phyloP scores from a whole-genome alignment of 306 rosid species.

The Cucurbita maxima region DNA sequence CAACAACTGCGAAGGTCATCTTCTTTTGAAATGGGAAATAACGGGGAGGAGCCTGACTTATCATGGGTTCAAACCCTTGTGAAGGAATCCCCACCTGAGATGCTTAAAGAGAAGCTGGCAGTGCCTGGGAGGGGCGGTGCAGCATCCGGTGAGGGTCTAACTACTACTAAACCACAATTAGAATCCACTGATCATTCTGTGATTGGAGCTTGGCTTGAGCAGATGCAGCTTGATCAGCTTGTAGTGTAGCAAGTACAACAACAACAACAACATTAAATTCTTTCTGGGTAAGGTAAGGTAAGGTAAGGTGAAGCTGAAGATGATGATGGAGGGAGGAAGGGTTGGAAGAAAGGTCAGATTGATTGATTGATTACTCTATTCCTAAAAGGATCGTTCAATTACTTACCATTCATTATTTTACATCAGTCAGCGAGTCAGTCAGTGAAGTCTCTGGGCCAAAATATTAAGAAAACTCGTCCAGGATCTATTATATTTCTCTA shows the following conservation, averaged over 20 bases:
- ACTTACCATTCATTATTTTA: slow-evolving; percentile 10
- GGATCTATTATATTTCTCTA: slow-evolving; percentile 2
- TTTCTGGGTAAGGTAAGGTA: slow-evolving; percentile 2
- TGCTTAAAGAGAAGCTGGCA: slow-evolving; percentile 40
- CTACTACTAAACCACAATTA: slow-evolving; percentile 37
- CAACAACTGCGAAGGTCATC: slow-evolving; percentile 29
- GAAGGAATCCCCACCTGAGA: slow-evolving; percentile 75
- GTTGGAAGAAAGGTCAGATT: background rate
- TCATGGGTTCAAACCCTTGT: slow-evolving; percentile 86
- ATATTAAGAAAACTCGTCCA: background rate
- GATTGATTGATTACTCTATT: background rate
- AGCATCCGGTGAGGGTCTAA: slow-evolving; percentile 39
- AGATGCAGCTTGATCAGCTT: slow-evolving; percentile 82
- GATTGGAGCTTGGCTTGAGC: slow-evolving; percentile 85
- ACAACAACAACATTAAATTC: slow-evolving; percentile 1
- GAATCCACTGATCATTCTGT: slow-evolving; percentile 66
- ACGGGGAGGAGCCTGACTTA: slow-evolving; percentile 74
- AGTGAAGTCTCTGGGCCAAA: background rate
- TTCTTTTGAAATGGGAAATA: slow-evolving; percentile 42
- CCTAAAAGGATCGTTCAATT: background rate
- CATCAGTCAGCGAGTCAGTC: background rate
- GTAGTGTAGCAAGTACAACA: slow-evolving; percentile 37
- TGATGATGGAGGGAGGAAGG: slow-evolving; percentile 1
- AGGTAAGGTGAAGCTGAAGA: background rate
- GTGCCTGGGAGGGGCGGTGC: slow-evolving; percentile 24